Evolutionary conservation across 139 green algal species (phyloP).

Genomic region (Tetraselmis striata): DNA sequence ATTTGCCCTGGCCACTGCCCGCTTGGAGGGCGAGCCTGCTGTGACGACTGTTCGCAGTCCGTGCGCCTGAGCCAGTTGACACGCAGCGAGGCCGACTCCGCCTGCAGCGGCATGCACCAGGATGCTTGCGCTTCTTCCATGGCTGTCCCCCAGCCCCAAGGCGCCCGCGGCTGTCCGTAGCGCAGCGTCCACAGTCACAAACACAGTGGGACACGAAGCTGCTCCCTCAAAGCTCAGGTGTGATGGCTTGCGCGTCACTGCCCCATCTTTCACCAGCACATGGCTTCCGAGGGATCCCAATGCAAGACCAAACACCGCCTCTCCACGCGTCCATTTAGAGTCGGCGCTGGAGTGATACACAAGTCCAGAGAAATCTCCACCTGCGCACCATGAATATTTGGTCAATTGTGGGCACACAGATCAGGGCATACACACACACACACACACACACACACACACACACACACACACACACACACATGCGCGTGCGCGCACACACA

Average conservation of each 20-base stretch:
- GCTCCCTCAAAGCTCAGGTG: slow-evolving; percentile 5
- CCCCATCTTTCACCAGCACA: slow-evolving; percentile 19
- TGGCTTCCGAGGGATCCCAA: slow-evolving; percentile 60
- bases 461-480: too few species aligned
- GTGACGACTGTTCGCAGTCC: slow-evolving; percentile 48
- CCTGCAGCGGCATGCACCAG: slow-evolving; percentile 55
- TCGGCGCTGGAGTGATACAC: not conserved
- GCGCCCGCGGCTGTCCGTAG: slow-evolving; percentile 4
- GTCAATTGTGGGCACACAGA: too few species aligned
- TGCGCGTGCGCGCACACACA: too few species aligned
- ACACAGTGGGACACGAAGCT: slow-evolving; percentile 12
- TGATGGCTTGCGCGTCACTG: not conserved
- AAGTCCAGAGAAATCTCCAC: not conserved
- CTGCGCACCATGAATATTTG: slow-evolving; percentile 2
- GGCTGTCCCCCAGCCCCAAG: slow-evolving; percentile 18
- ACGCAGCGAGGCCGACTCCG: slow-evolving; percentile 62
- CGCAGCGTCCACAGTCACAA: slow-evolving; percentile 12
- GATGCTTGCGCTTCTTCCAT: slow-evolving; percentile 13
- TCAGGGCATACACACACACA: slow-evolving; percentile 1
- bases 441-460: too few species aligned
- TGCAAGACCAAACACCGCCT: slow-evolving; percentile 73
- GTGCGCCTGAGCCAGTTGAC: slow-evolving; percentile 38
- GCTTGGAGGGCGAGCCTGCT: slow-evolving; percentile 63
- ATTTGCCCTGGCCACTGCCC: slow-evolving; percentile 44
- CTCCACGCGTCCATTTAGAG: slow-evolving; percentile 20